Percentiles rank a stretch among this genome's conserved stretches.
Conservation (phyloP, 2,329 filamentous ascomycete genomes). For the Lomentospora prolificans region DNA sequence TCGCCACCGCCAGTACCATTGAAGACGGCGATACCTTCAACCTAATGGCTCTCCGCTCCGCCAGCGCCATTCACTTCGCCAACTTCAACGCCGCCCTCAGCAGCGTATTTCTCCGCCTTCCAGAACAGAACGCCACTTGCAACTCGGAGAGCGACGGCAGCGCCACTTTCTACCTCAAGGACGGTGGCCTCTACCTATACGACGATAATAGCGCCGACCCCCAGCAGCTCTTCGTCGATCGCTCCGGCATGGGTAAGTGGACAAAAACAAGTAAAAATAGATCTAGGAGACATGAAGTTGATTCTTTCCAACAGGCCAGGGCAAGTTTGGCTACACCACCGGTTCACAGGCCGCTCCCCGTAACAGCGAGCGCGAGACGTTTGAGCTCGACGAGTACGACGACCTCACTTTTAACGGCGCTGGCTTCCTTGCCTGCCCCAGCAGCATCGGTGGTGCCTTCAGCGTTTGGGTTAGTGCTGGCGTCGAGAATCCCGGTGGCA, state of each 20-base stretch:
- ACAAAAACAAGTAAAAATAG: neutral
- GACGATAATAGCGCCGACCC: conserved; percentile 14
- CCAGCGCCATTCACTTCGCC: conserved; percentile 36
- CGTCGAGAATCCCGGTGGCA: conserved; percentile 23
- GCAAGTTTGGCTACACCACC: conserved; percentile 41
- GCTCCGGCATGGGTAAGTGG: conserved; percentile 46
- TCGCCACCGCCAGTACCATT: conserved; percentile 18
- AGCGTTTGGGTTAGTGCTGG: conserved; percentile 25
- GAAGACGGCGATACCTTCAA: conserved; percentile 29
- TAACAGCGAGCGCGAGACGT: conserved; percentile 37
- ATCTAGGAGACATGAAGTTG: conserved; percentile 4
- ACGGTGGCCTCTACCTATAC: conserved; percentile 14
- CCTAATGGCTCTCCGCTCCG: conserved; percentile 39
- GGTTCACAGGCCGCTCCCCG: conserved; percentile 26
- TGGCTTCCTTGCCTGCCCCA: conserved; percentile 43
- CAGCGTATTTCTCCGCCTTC: conserved; percentile 33
- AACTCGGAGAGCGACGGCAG: conserved; percentile 25
- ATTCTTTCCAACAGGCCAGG: conserved; percentile 30
- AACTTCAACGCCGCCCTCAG: conserved; percentile 32
- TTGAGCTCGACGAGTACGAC: conserved; percentile 29
- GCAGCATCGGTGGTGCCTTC: conserved; percentile 31
- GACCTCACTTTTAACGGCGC: conserved; percentile 35
- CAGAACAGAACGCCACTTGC: conserved; percentile 39
- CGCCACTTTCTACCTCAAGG: conserved; percentile 40
- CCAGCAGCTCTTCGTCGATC: conserved; percentile 44